Base-by-base conservation (phyloP, 2,329 filamentous ascomycete genomes). In the Sodiomyces alkalinus region DNA sequence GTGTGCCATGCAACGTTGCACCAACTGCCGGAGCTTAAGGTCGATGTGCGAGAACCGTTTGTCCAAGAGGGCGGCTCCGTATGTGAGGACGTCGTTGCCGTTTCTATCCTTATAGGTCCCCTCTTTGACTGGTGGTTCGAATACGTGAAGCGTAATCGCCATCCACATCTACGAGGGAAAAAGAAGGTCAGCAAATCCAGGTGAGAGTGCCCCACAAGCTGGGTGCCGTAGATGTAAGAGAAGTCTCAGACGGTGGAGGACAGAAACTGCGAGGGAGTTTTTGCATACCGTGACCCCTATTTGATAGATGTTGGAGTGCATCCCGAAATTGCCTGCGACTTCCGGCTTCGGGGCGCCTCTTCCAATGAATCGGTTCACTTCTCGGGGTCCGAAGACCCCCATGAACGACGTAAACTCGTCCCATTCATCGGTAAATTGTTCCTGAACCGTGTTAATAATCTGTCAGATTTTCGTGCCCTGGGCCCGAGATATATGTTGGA, bases 1-100 rank as follows among this genome's bases (percentile, higher is more conserved):
- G 10, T 47, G 37, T 17, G 35, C 41, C 31, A 46, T 30, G 29
- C 48, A 51, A 8, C 28, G 34, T 19, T 35, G 28, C 14, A 51
- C 17, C 3, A 38, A 28, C 3, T 42, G 32, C 16, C 35, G 39
- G 5, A 51, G 30, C 6, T 39, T 28, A 1, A n/a, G 3, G 9
- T 49, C 47, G 10, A 45, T 20, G 4, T 21, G 10, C 6, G 9
- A 7, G 17, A 33, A 41, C 4, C 25, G 15, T 11, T 17, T 20
- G 7, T 29, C 16, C 17, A 29, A 24, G 9, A 37, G 28, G 25
- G 29, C 30, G 17, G 22, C 26, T n/a, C 35, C 35, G 19, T 33
- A 37, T 4, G 33, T 37, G 7, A 15, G 21, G 10, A 32, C 14
- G 2, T 26, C 28, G 11, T 15, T 22, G 8, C 12, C 18, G 10